Conservation (phyloP, 2,329 filamentous ascomycete genomes). For the Aspergillus sp. region DNA sequence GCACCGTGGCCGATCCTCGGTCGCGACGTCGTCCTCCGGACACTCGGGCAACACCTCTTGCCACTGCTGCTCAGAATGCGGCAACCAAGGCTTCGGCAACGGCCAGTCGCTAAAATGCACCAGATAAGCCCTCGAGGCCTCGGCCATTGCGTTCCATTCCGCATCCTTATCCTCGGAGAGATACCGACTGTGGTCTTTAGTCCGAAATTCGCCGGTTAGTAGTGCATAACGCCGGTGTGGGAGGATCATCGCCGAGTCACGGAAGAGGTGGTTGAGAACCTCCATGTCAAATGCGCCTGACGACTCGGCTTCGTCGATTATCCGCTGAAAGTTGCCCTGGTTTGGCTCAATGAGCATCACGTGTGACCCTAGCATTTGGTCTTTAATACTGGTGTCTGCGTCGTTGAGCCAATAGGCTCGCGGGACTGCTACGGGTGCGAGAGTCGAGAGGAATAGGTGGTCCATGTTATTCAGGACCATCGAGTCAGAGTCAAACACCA, state of each 20-base stretch:
- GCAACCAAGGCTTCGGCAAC: conserved; percentile 33
- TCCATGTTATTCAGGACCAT: conserved; percentile 9
- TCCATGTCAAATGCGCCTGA: not conserved
- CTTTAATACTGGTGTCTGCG: too few relatives aligned
- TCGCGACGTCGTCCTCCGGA: not conserved
- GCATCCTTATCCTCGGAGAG: conserved; percentile 51
- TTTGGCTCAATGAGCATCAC: conserved; percentile 15
- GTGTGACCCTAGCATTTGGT: conserved; percentile 3
- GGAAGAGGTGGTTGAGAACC: conserved; percentile 10
- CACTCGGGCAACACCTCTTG: not conserved
- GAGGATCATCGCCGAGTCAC: conserved; percentile 3
- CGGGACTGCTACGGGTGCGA: conserved; percentile 9
- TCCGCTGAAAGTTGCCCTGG: not conserved
- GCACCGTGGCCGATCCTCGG: not conserved
- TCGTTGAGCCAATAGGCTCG: conserved; percentile 10
- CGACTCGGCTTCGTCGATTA: not conserved
- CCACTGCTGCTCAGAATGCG: not conserved
- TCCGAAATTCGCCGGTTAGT: conserved; percentile 13
- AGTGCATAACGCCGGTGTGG: conserved; percentile 11
- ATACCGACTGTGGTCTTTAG: conserved; percentile 50
- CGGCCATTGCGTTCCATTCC: conserved; percentile 57
- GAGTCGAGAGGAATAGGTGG: conserved; percentile 5
- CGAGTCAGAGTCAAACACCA: not conserved
- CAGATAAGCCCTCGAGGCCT: conserved; percentile 58
- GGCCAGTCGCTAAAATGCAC: conserved; percentile 70